Conservation (phyloP, 2,329 filamentous ascomycete species). For the Fusarium annulatum region DNA sequence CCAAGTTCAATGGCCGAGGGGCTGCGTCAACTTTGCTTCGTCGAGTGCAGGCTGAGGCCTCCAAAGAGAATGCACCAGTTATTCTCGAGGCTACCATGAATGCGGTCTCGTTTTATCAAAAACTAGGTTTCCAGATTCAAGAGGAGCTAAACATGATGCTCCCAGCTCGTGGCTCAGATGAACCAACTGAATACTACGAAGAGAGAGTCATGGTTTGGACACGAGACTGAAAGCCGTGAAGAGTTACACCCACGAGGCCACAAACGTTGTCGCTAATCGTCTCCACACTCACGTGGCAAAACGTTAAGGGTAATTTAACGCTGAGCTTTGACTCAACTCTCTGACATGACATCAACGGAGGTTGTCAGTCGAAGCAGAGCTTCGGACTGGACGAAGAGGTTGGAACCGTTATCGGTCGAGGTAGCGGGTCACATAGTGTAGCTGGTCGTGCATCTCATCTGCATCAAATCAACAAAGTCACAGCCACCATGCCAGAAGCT, state of each 20-base stretch:
- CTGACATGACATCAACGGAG: slow-evolving; percentile 18
- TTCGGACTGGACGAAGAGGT: background rate
- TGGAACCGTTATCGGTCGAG: background rate
- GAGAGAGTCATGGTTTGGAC: slow-evolving; percentile 51
- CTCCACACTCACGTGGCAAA: slow-evolving; percentile 44
- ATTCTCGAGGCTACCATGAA: slow-evolving; percentile 55
- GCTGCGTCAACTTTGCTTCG: slow-evolving; percentile 50
- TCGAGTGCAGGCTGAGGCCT: slow-evolving; percentile 49
- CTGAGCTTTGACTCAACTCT: slow-evolving; percentile 9
- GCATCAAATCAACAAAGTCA: slow-evolving; percentile 7
- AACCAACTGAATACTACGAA: slow-evolving; percentile 49
- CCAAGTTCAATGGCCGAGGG: slow-evolving; percentile 49
- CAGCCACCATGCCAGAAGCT: slow-evolving; percentile 15
- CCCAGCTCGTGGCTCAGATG: slow-evolving; percentile 44
- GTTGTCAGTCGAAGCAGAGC: slow-evolving; percentile 22
- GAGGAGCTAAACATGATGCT: slow-evolving; percentile 52
- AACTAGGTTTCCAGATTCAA: slow-evolving; percentile 49
- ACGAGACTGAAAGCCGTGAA: slow-evolving; percentile 9
- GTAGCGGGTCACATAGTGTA: background rate
- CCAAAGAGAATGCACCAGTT: slow-evolving; percentile 47
- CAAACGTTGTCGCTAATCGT: slow-evolving; percentile 27
- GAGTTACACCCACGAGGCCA: slow-evolving; percentile 3
- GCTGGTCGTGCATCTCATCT: background rate
- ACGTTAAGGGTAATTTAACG: background rate
- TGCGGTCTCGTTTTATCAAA: slow-evolving; percentile 53